Base-by-base conservation (phyloP, 192 early-diverging fungal genomes). In the Cetraspora pellucida region DNA sequence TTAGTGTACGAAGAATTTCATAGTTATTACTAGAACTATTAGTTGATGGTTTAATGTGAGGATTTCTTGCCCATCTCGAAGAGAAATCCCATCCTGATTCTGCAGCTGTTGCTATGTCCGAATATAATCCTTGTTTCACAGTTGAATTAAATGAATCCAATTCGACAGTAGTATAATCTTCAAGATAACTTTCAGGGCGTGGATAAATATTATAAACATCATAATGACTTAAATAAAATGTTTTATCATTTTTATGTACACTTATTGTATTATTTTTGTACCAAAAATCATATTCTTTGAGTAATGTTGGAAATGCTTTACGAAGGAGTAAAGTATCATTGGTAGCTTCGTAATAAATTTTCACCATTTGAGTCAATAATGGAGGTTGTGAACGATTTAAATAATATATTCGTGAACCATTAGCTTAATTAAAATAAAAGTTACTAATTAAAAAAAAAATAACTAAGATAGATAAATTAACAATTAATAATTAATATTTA, bases 341-440 rank as follows among this genome's bases (percentile, higher is more conserved):
- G 0, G 89, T 90, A 9, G 80, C 64, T 66, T 86, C 77, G 64
- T 85, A 82, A 74, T 89, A 91, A 23, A 88, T 65, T 55, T 85
- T 80, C 21, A 91, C 89, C 91, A 93, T 93, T 59, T 90, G 87
- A 17, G 85, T 78, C 30, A 93, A 77, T 58, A 93, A 65, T 10
- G 92, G 92, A n/a, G 92, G 91, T 71, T 92, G 91, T 7, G 92
- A 93, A 65, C 92, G 83, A 71, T 91, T 87, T 70, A 92, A 74
- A 75, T 92, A 93, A 78, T 93, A 93, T 47, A 89, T 82, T 21
- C 92, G 87, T 6, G 91, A 89, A 11, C 92, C 92, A 65, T 93
- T 93, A 10, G 92, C 86, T 87, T 57, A 25, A n/a, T 30, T 49
- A 30, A 77, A 30, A 58, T 50, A 68, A 27, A 21, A 47, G 23